These are phyloP conservation scores for Coemansia sp. DNA, from an alignment of 192 early-diverging fungal species.

Conservation along the genomic window DNA sequence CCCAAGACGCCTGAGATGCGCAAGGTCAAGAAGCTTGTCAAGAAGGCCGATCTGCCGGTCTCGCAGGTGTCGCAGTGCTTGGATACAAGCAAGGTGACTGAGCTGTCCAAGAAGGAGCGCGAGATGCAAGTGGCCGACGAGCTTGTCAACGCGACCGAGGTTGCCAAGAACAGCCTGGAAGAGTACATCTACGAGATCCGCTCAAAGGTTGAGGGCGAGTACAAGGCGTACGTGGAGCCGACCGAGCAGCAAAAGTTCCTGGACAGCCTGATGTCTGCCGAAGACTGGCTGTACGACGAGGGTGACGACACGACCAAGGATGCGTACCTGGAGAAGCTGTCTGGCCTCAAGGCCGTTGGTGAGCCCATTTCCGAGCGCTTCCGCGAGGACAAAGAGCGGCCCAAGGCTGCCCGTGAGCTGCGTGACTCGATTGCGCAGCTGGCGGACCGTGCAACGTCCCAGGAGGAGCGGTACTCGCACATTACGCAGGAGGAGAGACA, in stretches of 20 bases:
- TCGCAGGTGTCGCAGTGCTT: conserved; percentile 63
- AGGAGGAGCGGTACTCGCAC: conserved; percentile 85
- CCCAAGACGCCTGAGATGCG: conserved; percentile 57
- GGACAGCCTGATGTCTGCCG: conserved; percentile 69
- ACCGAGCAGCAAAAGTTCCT: conserved; percentile 69
- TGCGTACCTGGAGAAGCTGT: conserved; percentile 81
- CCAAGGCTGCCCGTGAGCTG: conserved; percentile 78
- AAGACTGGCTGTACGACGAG: conserved; percentile 99
- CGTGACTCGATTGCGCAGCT: conserved; percentile 76
- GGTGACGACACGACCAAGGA: conserved; percentile 92
- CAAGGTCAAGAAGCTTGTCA: conserved; percentile 91
- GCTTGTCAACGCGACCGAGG: conserved; percentile 90
- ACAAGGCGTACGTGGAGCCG: conserved; percentile 74
- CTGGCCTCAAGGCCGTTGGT: conserved; percentile 74
- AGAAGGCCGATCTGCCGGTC: conserved; percentile 82
- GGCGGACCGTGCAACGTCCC: conserved; percentile 66
- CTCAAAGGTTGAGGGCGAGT: conserved; percentile 75
- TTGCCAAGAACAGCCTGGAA: conserved; percentile 92
- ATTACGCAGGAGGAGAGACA: conserved; percentile 85
- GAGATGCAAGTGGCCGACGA: conserved; percentile 83
- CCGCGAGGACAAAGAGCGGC: conserved; percentile 82
- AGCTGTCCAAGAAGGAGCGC: conserved; percentile 77
- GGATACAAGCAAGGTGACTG: conserved; percentile 57
- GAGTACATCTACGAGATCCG: conserved; percentile 98
- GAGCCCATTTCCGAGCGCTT: conserved; percentile 79